phyloP scores from a whole-genome alignment of 2,329 filamentous ascomycete genomes.

The Calonectria fujianensis region DNA sequence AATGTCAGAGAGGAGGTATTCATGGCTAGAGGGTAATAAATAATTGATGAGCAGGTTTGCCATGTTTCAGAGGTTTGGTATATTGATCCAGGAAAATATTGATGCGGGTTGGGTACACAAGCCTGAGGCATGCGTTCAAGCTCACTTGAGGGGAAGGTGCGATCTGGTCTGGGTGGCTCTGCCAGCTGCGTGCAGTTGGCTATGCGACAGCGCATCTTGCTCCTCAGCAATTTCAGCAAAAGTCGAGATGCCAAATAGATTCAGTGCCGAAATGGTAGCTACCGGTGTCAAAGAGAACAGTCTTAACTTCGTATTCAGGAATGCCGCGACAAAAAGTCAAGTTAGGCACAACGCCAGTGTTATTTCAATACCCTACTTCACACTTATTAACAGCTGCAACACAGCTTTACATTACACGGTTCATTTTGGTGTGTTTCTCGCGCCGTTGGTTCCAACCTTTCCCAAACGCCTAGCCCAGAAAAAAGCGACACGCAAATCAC shows the following conservation, averaged over 20 bases:
- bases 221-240: neutral
- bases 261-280: neutral
- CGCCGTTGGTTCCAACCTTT: constrained; percentile 10
- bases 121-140: neutral
- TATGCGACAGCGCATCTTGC: neutral
- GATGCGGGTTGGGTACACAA: neutral
- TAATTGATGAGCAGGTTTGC: neutral
- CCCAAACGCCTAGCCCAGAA: constrained; percentile 29
- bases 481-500: neutral
- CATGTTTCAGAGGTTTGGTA: neutral
- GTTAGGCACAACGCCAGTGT: neutral
- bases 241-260: neutral
- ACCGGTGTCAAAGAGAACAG: neutral
- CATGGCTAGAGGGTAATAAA: neutral
- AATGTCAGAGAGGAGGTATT: neutral
- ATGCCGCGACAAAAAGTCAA: neutral
- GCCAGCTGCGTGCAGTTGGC: neutral
- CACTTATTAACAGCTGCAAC: neutral
- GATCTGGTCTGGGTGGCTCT: neutral
- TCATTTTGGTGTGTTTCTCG: constrained; percentile 16
- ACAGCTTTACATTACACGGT: constrained; percentile 17
- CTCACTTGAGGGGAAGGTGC: neutral
- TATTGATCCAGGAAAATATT: neutral
- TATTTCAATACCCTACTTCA: neutral
- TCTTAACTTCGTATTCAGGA: neutral